Base-by-base conservation (phyloP, 2,329 filamentous ascomycete genomes). In the Zalaria sp. region DNA sequence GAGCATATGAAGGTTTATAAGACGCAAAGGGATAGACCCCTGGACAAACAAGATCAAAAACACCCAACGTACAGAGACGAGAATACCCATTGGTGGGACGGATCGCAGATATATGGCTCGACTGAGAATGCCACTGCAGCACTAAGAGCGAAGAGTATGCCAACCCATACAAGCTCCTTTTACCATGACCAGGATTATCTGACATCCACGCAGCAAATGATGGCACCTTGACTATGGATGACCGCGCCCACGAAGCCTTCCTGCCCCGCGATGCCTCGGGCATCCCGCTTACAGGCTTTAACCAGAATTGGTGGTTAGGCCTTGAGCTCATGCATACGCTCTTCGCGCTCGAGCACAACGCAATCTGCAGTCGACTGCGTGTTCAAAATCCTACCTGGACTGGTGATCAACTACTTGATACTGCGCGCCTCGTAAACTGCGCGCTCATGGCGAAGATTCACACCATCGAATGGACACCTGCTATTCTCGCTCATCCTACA, bases 381-480 rank as follows among this genome's bases (percentile, higher is more conserved):
- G 47, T 50, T 25, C 48, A 51, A 0, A 54, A 68, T 46, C 61
- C 66, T 1, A 48, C 53, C 26, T 64, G 59, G 61, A 57, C 51
- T 8, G 51, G 49, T 3, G 64, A 67, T 37, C 53, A 64, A 43
- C 54, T 67, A 27, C 68, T 68, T 40, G 64, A 68, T 49, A 66
- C 59, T 26, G 65, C 64, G 2, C 52, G 65, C 1, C 56, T 68
- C 1, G 56, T 68, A 25, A 68, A 67, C 46, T 66, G 59, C 38
- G 65, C 65, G 0, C 51, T 69, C 5, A 68, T 68, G 65, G 65
- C 66, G 4, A 69, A 70, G 51, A 68, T 69, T 35, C 66, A 69
- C 46, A 69, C 66, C 0, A 58, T 68, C 3, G 65, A 69, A 50
- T 69, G 66, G 66, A 69, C 66, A 3, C 66, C 65, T 2, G 66